These are phyloP conservation scores for Hypoxylon sp. DNA, from an alignment of 2,329 filamentous ascomycete species.

Conservation along the genomic window DNA sequence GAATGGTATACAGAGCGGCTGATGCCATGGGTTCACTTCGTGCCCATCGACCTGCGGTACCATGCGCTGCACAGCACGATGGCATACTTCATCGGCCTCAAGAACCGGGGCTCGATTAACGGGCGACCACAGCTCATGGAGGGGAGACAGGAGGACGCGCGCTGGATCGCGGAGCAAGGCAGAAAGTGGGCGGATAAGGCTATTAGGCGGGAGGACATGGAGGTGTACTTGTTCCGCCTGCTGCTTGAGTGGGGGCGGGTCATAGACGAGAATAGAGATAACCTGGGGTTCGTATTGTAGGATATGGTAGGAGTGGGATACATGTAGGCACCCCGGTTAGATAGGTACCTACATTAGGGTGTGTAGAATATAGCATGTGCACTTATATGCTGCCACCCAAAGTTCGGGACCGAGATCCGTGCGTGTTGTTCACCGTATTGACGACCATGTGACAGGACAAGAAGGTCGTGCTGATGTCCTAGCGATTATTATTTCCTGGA, in stretches of 20 bases:
- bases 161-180: conserved; percentile 77
- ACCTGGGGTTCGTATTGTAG: conserved; percentile 57
- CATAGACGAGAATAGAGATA: conserved; percentile 72
- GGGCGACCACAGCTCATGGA: conserved; percentile 64
- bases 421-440: no score
- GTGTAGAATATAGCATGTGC: not conserved
- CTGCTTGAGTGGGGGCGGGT: conserved; percentile 83
- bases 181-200: conserved; percentile 74
- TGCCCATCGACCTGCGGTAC: conserved; percentile 80
- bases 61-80: conserved; percentile 81
- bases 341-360: not conserved
- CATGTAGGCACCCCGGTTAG: not conserved
- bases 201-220: conserved; percentile 80
- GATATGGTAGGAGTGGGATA: not conserved
- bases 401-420: no score
- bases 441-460: no score
- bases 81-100: conserved; percentile 78
- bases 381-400: not conserved
- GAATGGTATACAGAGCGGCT: conserved; percentile 85
- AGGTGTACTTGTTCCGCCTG: conserved; percentile 83
- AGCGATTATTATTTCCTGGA: no score
- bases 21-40: conserved; percentile 83
- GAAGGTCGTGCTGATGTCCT: no score
- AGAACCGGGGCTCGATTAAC: conserved; percentile 60
- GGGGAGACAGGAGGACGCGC: conserved; percentile 66